Percentiles rank a stretch among this genome's conserved stretches.
Evolutionary conservation across 352 stramenopile species (phyloP).

Genomic region (Phytophthora fragariaefolia): DNA sequence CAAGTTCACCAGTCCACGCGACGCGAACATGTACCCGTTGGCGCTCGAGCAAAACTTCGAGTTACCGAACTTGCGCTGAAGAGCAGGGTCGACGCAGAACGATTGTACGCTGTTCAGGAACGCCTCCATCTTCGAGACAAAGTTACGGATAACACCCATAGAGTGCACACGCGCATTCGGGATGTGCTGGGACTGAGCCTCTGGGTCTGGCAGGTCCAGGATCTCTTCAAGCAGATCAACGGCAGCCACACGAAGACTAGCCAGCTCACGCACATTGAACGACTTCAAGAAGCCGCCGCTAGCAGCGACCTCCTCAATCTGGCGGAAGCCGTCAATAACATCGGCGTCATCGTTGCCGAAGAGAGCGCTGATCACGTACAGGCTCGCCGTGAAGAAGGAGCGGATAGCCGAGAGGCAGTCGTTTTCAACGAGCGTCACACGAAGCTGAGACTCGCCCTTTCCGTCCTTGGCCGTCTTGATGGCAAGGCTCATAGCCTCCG

Average conservation of each 20-base stretch:
- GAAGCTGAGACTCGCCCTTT: conserved; percentile 82
- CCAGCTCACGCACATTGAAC: conserved; percentile 75
- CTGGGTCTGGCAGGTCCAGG: conserved; percentile 81
- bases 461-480: conserved; percentile 80
- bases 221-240: conserved; percentile 85
- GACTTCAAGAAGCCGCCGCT: conserved; percentile 79
- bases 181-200: conserved; percentile 75
- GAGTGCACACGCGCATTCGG: conserved; percentile 70
- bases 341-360: conserved; percentile 85
- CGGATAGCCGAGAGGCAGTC: conserved; percentile 84
- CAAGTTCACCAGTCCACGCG: conserved; percentile 71
- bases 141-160: conserved; percentile 87
- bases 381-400: conserved; percentile 84
- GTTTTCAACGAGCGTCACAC: conserved; percentile 78
- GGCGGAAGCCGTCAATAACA: conserved; percentile 78
- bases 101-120: conserved; percentile 70
- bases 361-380: conserved; percentile 75
- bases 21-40: conserved; percentile 74
- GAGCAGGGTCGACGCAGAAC: conserved; percentile 70
- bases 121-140: conserved; percentile 87
- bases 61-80: conserved; percentile 79
- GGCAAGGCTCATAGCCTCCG: conserved; percentile 69
- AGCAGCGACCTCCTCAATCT: conserved; percentile 74
- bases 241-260: conserved; percentile 62
- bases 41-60: conserved; percentile 76